Base-by-base conservation (phyloP, 1,139 yeast genomes). In the Saccharomyces hybrid region DNA sequence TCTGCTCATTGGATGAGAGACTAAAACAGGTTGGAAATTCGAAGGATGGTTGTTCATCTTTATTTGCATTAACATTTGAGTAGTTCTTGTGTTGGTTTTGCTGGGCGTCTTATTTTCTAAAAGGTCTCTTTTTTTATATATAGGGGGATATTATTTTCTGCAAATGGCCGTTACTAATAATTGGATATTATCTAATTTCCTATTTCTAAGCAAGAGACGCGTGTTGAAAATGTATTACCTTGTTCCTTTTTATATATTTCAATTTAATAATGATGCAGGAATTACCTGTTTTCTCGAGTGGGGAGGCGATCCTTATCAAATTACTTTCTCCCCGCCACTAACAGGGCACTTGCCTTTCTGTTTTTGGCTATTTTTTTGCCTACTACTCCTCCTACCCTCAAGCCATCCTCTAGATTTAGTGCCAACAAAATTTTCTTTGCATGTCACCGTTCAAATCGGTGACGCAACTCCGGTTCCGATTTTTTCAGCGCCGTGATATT, bases 401-500 rank as follows among this genome's bases (percentile, higher is more conserved):
- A 8, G 8, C 23, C 13, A 38, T 16, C 42, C 42, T 38, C 42
- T 14, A 38, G 42, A 38, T 38, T 16, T 38, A 38, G 11, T 38
- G 9, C 6, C 42, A 38, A 38, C 42, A 38, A 38, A 16, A 16
- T 38, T 38, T 38, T 38, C 25, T 38, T 14, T 16, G 42, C 23
- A 38, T 38, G 42, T 38, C 42, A 38, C 23, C 42, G 23, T 38
- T 38, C 13, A 3, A 16, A 14, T 16, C 42, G 23, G 42, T 38
- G 42, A 38, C 42, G 42, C 42, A 38, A 38, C 42, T 38, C 42
- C 42, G 42, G 42, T 14, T 38, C 42, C 42, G 42, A 38, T 34
- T 38, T 38, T 38, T 38, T 16, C 11, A 16, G 11, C 23, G 42
- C 42, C 42, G 42, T 38, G 23, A 14, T 8, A 16, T 7, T 14